These are phyloP conservation scores for Phytopythium oedochilum DNA, from an alignment of 352 stramenopile species.

Conservation along the genomic window DNA sequence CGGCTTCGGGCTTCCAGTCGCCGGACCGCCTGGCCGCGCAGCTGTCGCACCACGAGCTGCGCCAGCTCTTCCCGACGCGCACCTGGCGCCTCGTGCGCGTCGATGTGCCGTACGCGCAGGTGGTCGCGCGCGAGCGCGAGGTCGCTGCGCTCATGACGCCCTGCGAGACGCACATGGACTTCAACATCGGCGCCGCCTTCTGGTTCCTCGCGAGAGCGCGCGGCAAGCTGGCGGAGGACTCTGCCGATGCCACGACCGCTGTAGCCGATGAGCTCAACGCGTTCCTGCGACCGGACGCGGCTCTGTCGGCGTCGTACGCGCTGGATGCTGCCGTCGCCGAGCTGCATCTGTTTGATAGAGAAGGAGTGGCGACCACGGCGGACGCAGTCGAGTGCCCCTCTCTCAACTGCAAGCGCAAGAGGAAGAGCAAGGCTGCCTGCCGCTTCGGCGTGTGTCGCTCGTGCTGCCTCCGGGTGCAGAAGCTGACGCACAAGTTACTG, in stretches of 20 bases:
- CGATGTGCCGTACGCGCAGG: constrained; percentile 73
- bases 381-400: constrained; percentile 24
- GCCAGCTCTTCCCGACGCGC: constrained; percentile 75
- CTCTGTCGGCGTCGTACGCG: not conserved
- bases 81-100: constrained; percentile 83
- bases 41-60: constrained; percentile 78
- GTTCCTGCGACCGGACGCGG: constrained; percentile 20
- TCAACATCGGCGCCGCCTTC: constrained; percentile 96
- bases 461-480: constrained; percentile 51
- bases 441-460: constrained; percentile 35
- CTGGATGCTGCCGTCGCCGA: constrained; percentile 23
- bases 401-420: constrained; percentile 32
- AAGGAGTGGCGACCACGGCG: not conserved
- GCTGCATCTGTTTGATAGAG: constrained; percentile 21
- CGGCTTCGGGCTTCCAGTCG: constrained; percentile 44
- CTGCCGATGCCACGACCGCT: not conserved
- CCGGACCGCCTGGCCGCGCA: constrained; percentile 91
- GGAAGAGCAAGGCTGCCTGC: constrained; percentile 41
- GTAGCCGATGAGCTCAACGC: constrained; percentile 32
- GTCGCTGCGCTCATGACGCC: constrained; percentile 83
- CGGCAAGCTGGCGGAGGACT: constrained; percentile 20
- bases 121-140: constrained; percentile 54
- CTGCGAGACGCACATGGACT: constrained; percentile 94
- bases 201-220: constrained; percentile 90
- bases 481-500: constrained; percentile 12